Conservation (phyloP, 768 basidiomycete genomes). For the Suillus subaureus region DNA sequence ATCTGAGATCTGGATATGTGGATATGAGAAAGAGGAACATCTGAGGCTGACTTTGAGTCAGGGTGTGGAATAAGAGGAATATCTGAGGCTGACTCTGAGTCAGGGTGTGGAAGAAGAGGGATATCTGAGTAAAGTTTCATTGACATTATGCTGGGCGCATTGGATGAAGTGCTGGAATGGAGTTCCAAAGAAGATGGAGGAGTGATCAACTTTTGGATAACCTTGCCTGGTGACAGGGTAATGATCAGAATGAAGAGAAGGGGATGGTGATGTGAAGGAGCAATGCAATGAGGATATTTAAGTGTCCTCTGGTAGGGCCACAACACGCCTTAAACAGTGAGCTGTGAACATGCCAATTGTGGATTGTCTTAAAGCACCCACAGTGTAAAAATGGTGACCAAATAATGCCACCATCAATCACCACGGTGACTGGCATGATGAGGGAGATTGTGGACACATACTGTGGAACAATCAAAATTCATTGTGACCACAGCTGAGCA, state of each 20-base stretch:
- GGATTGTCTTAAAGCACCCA: not conserved
- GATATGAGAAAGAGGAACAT: too few relatives aligned
- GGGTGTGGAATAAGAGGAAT: too few relatives aligned
- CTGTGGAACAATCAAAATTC: not conserved
- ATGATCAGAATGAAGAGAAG: not conserved
- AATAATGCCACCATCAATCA: not conserved
- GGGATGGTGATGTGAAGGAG: not conserved
- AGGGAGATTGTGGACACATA: not conserved
- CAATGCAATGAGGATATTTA: not conserved
- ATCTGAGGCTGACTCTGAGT: too few relatives aligned
- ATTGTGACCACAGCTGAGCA: too few relatives aligned
- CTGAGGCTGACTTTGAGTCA: too few relatives aligned
- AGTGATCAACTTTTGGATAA: slow-evolving; percentile 10
- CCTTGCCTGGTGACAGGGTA: slow-evolving; percentile 17
- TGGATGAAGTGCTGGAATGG: not conserved
- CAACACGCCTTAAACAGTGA: not conserved
- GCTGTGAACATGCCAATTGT: slow-evolving; percentile 14
- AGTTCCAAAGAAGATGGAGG: not conserved
- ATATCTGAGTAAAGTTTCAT: not conserved
- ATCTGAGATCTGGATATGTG: too few relatives aligned
- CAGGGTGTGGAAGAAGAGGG: not conserved
- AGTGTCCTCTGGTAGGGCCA: not conserved
- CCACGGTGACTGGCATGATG: too few relatives aligned
- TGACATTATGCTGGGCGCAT: not conserved
- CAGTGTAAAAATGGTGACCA: not conserved